Evolutionary conservation across 192 early-diverging fungal genomes (phyloP).

Genomic region (Linnemannia exigua): DNA sequence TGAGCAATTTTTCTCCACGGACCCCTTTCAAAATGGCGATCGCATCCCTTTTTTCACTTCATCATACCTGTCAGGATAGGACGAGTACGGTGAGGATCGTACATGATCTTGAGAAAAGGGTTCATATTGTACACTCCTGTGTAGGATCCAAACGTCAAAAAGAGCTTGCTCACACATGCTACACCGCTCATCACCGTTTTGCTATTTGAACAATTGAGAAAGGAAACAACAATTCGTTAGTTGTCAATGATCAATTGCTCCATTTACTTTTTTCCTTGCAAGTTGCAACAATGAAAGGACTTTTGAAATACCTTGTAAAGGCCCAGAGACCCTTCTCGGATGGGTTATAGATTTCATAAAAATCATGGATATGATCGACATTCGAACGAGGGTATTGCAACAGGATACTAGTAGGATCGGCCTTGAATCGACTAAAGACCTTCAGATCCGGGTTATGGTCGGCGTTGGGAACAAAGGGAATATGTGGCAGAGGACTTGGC

Average conservation of each 20-base stretch:
- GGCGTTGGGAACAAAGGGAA: conserved; percentile 40
- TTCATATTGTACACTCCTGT: conserved; percentile 69
- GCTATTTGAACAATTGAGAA: conserved; percentile 1
- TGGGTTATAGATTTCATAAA: conserved; percentile 49
- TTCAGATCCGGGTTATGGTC: conserved; percentile 37
- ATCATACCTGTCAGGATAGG: conserved; percentile 74
- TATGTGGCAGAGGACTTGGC: conserved; percentile 17
- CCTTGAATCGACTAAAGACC: not conserved
- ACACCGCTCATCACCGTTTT: conserved; percentile 47
- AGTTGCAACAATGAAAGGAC: not conserved
- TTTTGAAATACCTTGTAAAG: conserved; percentile 27
- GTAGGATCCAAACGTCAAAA: conserved; percentile 51
- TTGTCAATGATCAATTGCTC: not conserved
- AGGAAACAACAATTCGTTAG: not conserved
- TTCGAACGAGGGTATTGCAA: conserved; percentile 37
- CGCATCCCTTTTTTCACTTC: not conserved
- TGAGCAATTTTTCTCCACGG: not conserved
- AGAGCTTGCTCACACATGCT: conserved; percentile 42
- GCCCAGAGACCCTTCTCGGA: conserved; percentile 35
- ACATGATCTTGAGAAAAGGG: conserved; percentile 68
- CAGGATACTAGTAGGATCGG: conserved; percentile 44
- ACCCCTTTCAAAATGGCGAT: conserved; percentile 1
- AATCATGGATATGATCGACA: conserved; percentile 49
- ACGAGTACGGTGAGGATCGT: conserved; percentile 66
- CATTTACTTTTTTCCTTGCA: not conserved